Evolutionary conservation across 345 rosid species (phyloP), one percentile per base, ranked within the genome.

Genomic region (Brassica carinata): DNA sequence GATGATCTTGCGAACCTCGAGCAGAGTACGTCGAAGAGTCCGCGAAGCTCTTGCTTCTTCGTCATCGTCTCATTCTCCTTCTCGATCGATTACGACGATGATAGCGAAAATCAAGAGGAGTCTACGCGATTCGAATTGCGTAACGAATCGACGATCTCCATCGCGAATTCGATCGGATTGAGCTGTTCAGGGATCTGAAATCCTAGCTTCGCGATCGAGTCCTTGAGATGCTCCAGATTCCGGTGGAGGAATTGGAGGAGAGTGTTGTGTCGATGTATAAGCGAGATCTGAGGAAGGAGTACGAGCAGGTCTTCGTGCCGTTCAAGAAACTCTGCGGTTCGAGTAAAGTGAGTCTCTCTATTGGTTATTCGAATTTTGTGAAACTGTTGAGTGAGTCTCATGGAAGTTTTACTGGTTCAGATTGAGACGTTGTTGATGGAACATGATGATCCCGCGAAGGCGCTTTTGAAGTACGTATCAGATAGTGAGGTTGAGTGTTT

Each of bases 1-100:
- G 15, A 91, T 91, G 64, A 91, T 87, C 81, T 89, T 93, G 93
- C 91, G 77, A 91, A 89, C 74, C 96, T 89, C 0, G 93, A 91
- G 77, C 94, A 93, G 19, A 95, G 91, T 7, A 89, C 40, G 78
- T 85, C 77, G 4, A 85, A 23, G 55, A 81, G 62, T 1, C 55
- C 4, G 53, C 26, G 63, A 51, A 31, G 76, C 72, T 72, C 57
- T 33, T 74, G 43, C 36, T 71, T 59, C 29, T 64, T 26, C 7
- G 15, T 40, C 40, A 15, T 40, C 11, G 4, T 4, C 2, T 80
- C 64, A 15, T 57, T 70, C n/a, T 38, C 73, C 18, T 77, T 82
- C 73, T 81, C 86, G 4, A 79, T 57, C 3, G 65, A 63, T 69
- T 61, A 29, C 27, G 36, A 33, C 3, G 67, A 62, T 26, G 66